Base-by-base conservation (phyloP, 106 monocot species). In the Dendrobium officinale region DNA sequence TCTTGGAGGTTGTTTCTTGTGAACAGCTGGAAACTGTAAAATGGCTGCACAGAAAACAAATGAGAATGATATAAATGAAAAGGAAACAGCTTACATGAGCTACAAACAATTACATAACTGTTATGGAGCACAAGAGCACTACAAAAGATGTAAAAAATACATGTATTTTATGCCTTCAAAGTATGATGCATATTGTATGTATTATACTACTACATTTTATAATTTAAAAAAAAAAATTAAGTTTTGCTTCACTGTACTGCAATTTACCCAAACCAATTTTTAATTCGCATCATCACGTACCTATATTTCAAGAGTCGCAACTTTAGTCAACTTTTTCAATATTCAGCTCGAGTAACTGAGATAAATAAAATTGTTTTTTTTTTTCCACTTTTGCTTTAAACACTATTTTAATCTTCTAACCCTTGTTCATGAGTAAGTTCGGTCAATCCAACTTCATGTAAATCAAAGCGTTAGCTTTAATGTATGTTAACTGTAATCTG, bases 11-110 rank as follows among this genome's bases (percentile, higher is more conserved):
- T 76, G 54, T 74, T 91, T 89, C 82, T 91, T 89, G 84, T 91
- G 88, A 67, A 83, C 84, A 67, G 79, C 80, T 68, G 94, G 97
- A 82, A 61, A 82, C 58, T 92, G 94, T 82, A 98, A 85, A 87
- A 98, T 92, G 70, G 86, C 97, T 98, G 86, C 84, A 85, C 2
- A 77, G 47, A 73, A 42, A 77, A 13, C 27, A 83, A 49, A 80
- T 74, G 61, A 17, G 5, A 74, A 74, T 2, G 7, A 6, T 43
- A 19, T 42, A 43, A 16, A 74, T 43, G 74, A n/a, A 22, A 74
- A 44, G 41, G 5, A 70, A 13, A 70, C 11, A 37, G 10, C 37
- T 33, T 6, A 37, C 13, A 37, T 70, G 29, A 37, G 37, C 70
- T 13, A 70, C 37, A 70, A 70, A 15, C 11, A 70, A 9, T 6